Percentiles rank a stretch among this genome's conserved stretches.
Evolutionary conservation across 306 rosid genomes (phyloP).

Genomic region (Nissolia schottii): DNA sequence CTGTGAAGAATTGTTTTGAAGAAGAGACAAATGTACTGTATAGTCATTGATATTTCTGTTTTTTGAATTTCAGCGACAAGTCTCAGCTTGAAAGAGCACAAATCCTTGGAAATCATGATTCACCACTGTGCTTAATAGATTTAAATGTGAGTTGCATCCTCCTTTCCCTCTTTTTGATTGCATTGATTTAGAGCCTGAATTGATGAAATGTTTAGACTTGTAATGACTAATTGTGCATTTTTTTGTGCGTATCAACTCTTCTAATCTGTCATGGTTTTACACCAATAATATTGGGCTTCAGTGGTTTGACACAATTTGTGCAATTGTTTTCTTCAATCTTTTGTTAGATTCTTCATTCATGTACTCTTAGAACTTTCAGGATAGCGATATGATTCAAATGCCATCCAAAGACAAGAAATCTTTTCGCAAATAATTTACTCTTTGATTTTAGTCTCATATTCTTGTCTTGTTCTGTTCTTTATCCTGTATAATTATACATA

Average conservation of each 20-base stretch:
- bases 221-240: background rate
- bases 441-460: background rate
- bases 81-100: constrained; percentile 66
- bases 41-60: constrained; percentile 20
- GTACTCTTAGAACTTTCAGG: background rate
- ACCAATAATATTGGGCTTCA: background rate
- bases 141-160: constrained; percentile 59
- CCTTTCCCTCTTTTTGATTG: constrained; percentile 9
- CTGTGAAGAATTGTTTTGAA: background rate
- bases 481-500: background rate
- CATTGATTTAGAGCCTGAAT: background rate
- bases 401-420: background rate
- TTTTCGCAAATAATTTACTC: background rate
- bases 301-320: background rate
- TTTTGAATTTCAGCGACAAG: constrained; percentile 63
- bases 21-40: background rate
- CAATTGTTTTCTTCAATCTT: background rate
- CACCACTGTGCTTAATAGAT: constrained; percentile 64
- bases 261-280: background rate
- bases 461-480: constrained; percentile 4
- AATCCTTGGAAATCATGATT: constrained; percentile 68
- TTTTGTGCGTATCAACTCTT: background rate
- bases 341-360: background rate
- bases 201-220: constrained; percentile 3
- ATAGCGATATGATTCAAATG: background rate